A percentile compares a stretch with the other conserved stretches of the same genome.
These are phyloP conservation scores for Suillus weaverae DNA, from an alignment of 768 basidiomycete species.

Conservation along the genomic window DNA sequence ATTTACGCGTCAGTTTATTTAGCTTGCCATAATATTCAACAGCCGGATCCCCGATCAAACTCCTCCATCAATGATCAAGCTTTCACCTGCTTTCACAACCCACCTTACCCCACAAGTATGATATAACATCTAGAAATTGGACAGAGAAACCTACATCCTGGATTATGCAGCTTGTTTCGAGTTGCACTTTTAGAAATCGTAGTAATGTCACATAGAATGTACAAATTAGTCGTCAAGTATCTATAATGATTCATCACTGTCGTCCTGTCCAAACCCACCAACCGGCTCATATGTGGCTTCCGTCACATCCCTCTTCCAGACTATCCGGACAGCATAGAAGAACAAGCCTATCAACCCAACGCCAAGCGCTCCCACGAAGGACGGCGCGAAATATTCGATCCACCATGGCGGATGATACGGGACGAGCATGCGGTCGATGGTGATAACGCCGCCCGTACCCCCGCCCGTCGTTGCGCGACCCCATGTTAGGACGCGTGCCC, in stretches of 20 bases:
- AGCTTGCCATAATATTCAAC: neutral
- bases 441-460: constrained; percentile 84
- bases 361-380: constrained; percentile 60
- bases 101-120: neutral
- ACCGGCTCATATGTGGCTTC: constrained; percentile 90
- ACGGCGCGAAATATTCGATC: constrained; percentile 69
- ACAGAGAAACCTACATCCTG: neutral
- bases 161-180: neutral
- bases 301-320: constrained; percentile 75
- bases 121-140: neutral
- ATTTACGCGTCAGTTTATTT: constrained; percentile 4
- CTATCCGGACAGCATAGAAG: constrained; percentile 66
- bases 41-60: constrained; percentile 14
- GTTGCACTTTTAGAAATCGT: constrained; percentile 3
- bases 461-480: constrained; percentile 73
- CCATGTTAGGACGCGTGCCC: constrained; percentile 67
- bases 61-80: neutral
- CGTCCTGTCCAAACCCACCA: constrained; percentile 72
- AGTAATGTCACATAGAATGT: constrained; percentile 16
- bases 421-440: constrained; percentile 78
- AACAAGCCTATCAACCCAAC: constrained; percentile 62
- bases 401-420: constrained; percentile 91
- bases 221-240: constrained; percentile 14
- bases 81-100: neutral
- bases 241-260: constrained; percentile 33